Base-by-base conservation (phyloP, 1,284 basidiomycete genomes). In the Xerocomus amazonicus region DNA sequence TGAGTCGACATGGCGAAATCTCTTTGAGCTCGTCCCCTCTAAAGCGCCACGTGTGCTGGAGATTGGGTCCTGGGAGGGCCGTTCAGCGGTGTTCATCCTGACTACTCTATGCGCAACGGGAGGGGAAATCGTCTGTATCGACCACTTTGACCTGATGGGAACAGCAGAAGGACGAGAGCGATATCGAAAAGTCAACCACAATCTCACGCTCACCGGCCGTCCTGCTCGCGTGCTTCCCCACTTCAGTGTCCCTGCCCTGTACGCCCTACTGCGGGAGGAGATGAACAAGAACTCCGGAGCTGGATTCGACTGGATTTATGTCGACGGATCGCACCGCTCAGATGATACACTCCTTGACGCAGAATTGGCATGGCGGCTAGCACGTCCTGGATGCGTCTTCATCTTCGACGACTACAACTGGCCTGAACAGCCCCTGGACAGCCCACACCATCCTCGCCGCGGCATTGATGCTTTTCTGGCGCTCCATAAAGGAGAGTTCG, bases 41-140 rank as follows among this genome's bases (percentile, higher is more conserved):
- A 37, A 60, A 14, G 50, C 58, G 1, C 78, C 79, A 10, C 72
- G 79, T 13, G 73, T 67, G 6, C 73, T 81, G 12, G 80, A 81
- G 59, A 79, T 83, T n/a, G 79, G 81, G 4, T 79, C 77, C 13
- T 83, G 80, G 79, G 80, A 83, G 62, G 81, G 80, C 17, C 74
- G 80, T 42, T 82, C 80, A 0, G 79, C 77, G 16, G 73, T 79
- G 19, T 81, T 78, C 63, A 66, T 80, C 33, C 67, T 78, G 36
- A 69, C 61, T 8, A 70, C 75, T 34, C 71, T 81, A 37, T 80
- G 77, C 59, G 61, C 60, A n/a, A 54, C 59, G 6, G 59, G 61
- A 10, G 76, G 77, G 4, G 72, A 73, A 40, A 59, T 82, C 14
- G 69, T 78, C 39, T 81, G 77, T 55, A 74, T 82, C 53, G 80